Percentiles rank a stretch among this genome's conserved stretches.
Conservation (phyloP, 441 rosid genomes). For the Syzygium syzygioides region DNA sequence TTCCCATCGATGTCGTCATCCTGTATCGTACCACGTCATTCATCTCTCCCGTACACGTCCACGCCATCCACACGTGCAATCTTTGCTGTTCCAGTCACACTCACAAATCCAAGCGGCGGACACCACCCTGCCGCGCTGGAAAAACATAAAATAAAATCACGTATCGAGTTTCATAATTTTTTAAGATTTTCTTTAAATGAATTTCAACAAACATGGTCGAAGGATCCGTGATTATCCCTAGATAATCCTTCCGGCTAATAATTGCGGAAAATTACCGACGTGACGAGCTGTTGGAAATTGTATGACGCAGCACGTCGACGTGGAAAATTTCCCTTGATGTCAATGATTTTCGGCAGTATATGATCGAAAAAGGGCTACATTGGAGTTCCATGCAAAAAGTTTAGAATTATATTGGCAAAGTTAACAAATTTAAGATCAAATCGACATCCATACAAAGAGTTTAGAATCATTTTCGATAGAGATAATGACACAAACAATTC, state of each 20-base stretch:
- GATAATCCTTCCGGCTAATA: neutral
- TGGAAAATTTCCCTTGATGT: no score
- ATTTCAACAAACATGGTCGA: neutral
- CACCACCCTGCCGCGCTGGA: neutral
- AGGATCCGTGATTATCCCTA: neutral
- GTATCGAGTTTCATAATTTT: neutral
- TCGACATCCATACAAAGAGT: neutral
- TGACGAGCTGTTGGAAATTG: no score
- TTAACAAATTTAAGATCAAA: neutral
- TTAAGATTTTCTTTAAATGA: neutral
- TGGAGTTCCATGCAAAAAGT: no score
- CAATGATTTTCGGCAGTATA: no score
- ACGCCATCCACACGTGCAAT: neutral
- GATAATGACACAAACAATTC: no score
- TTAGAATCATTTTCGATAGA: no score
- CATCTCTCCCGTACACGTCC: neutral
- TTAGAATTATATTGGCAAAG: neutral
- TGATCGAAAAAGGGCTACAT: no score
- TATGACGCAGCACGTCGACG: no score
- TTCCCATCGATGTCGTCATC: neutral
- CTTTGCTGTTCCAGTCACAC: neutral
- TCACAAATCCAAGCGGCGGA: neutral
- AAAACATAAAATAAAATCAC: neutral
- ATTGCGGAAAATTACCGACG: rapidly evolving
- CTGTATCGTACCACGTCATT: neutral